phyloP scores from a whole-genome alignment of 2,329 filamentous ascomycete species.

The Teratosphaeria pseudoeucalypti region DNA sequence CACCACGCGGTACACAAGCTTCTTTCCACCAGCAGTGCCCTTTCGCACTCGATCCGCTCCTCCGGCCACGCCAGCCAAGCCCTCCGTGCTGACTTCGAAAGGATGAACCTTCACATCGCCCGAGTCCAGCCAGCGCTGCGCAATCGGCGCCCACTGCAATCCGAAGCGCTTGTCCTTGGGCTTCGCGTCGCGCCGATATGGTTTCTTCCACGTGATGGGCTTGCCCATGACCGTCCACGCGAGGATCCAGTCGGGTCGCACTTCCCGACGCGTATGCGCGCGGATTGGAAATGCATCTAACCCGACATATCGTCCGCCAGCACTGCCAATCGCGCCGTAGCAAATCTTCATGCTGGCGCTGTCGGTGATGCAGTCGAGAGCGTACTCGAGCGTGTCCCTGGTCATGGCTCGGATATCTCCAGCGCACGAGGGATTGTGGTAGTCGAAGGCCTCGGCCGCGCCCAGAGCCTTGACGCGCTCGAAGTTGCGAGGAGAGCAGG shows the following conservation, averaged over 20 bases:
- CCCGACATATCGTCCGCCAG: not conserved
- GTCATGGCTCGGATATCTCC: not conserved
- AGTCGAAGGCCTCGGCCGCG: not conserved
- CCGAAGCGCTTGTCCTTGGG: not conserved
- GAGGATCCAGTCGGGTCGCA: not conserved
- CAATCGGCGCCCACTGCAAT: not conserved
- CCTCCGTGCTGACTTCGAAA: not conserved
- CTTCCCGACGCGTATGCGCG: not conserved
- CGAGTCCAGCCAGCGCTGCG: not conserved
- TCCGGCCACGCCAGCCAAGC: not conserved
- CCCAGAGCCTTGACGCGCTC: not conserved
- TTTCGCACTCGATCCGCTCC: not conserved
- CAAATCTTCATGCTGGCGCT: not conserved
- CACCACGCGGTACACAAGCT: not conserved
- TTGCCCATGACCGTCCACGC: not conserved
- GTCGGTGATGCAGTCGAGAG: not conserved
- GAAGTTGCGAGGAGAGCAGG: not conserved
- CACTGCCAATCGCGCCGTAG: not conserved
- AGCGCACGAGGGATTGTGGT: not conserved
- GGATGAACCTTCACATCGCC: not conserved
- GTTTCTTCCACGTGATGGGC: not conserved
- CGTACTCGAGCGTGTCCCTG: conserved; percentile 5
- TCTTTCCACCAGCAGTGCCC: not conserved
- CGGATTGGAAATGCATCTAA: not conserved
- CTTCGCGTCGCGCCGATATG: not conserved